Evolutionary conservation across 2,329 filamentous ascomycete genomes (phyloP).

Genomic region (Penicillium sumatraense): DNA sequence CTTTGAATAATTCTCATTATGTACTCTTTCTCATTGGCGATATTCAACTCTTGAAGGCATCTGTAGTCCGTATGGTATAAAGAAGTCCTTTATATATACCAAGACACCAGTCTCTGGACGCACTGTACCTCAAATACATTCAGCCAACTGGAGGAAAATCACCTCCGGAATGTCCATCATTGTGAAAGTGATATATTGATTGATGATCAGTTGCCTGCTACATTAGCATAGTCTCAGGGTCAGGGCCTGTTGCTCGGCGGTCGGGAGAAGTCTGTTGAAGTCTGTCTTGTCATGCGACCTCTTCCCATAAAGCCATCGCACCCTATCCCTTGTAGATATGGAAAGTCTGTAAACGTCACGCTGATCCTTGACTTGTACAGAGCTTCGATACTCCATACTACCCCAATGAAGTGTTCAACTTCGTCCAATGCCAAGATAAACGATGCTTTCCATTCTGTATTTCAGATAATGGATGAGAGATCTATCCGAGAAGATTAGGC

Average conservation of each 20-base stretch:
- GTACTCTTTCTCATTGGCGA: background rate
- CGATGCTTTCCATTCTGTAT: background rate
- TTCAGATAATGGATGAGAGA: background rate
- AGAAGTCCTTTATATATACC: background rate
- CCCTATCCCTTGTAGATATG: too few species aligned
- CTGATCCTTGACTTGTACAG: too few species aligned
- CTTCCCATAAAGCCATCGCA: too few species aligned
- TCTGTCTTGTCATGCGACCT: background rate
- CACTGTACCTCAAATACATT: background rate
- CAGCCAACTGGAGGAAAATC: background rate
- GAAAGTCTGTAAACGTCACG: too few species aligned
- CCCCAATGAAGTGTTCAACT: too few species aligned
- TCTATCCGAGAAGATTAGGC: background rate
- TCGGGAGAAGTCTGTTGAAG: background rate
- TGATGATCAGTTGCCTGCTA: background rate
- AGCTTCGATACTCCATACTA: too few species aligned
- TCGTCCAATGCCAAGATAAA: background rate
- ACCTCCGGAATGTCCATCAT: background rate
- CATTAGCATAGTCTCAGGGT: background rate
- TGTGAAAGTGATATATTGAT: background rate
- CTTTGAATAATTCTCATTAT: background rate
- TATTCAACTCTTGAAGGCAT: background rate
- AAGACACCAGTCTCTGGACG: background rate
- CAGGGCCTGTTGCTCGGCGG: background rate
- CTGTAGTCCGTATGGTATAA: too few species aligned